Evolutionary conservation across 176 grass and related monocot species (phyloP), one percentile per base, ranked within the genome.

Genomic region (Thinopyrum elongatum): DNA sequence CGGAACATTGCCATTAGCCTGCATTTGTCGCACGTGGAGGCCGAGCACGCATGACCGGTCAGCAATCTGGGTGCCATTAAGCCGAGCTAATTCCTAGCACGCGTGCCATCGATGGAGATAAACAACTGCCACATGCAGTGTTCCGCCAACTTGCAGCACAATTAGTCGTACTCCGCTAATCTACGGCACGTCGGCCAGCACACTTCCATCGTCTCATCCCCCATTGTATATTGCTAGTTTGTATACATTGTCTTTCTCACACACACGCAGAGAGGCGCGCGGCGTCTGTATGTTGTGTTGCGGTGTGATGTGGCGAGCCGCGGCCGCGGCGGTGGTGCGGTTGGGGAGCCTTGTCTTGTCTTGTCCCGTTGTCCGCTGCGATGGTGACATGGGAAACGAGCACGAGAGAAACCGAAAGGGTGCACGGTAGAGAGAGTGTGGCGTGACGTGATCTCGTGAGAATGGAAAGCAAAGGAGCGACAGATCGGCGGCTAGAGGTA

Each of bases 261-360:
- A 14, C 42, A 46, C 42, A 86, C 30, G 80, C 41, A 39, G 3
- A 1, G 42, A 46, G 42, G 42, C n/a, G n/a, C n/a, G n/a, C 42
- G 42, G 42, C 42, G 42, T n/a, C n/a, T 4, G 11, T 46, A 12
- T 1, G 55, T 0, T 16, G 35, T 6, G 29, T 14, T 51, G 84
- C 80, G 72, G 84, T 14, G 84, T 83, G 89, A 87, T 78, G 89
- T 72, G 42, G 12, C 42, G 42, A 46, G 33, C 42, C 80, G 84
- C 70, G n/a, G 78, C 11, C 11, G 6, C 30, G 80, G 17, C 8
- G 59, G 17, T 80, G 85, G 85, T 87, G 85, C 76, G 60, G 89
- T 84, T 84, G 59, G 89, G 59, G 87, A 77, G n/a, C 68, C 22
- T 44, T 44, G 17, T 39, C 22, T 44, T 44, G 17, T 39, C 34